Conservation (phyloP, 345 rosid species). For the Streptanthus diversifolius region DNA sequence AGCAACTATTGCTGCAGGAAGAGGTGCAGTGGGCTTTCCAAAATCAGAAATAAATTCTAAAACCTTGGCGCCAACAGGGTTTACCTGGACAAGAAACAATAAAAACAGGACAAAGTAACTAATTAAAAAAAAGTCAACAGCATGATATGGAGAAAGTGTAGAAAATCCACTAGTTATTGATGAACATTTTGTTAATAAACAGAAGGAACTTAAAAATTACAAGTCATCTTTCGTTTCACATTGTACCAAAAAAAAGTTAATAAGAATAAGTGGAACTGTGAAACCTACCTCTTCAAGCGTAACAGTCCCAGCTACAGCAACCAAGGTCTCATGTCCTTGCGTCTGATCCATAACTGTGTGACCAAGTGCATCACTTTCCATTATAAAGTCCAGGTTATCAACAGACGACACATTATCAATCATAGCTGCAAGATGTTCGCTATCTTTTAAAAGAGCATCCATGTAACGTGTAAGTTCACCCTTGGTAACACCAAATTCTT, state of each 20-base stretch:
- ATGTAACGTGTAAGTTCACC: conserved; percentile 97
- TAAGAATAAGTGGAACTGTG: background rate
- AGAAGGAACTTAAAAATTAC: conserved; percentile 2
- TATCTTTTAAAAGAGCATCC: conserved; percentile 95
- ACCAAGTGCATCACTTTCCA: conserved; percentile 98
- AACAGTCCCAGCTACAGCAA: conserved; percentile 84
- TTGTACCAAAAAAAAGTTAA: background rate
- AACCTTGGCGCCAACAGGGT: conserved; percentile 84
- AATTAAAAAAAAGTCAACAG: background rate
- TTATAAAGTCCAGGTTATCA: conserved; percentile 94
- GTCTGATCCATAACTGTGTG: conserved; percentile 97
- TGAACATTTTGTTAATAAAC: background rate
- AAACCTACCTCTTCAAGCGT: conserved; percentile 84
- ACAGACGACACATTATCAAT: conserved; percentile 96
- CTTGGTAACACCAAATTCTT: conserved; percentile 96
- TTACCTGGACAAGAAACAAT: conserved; percentile 53
- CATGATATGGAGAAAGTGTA: conserved; percentile 1
- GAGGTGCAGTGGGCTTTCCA: conserved; percentile 86
- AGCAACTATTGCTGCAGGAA: conserved; percentile 97
- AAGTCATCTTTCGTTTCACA: background rate
- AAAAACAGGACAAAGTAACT: conserved; percentile 2
- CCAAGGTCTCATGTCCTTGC: conserved; percentile 91
- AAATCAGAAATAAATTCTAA: conserved; percentile 89
- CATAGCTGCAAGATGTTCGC: conserved; percentile 98
- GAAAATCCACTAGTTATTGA: background rate